Percentiles rank a stretch among this genome's conserved stretches.
Evolutionary conservation across 2,329 filamentous ascomycete genomes (phyloP).

Genomic region (Pseudonectria buxi): DNA sequence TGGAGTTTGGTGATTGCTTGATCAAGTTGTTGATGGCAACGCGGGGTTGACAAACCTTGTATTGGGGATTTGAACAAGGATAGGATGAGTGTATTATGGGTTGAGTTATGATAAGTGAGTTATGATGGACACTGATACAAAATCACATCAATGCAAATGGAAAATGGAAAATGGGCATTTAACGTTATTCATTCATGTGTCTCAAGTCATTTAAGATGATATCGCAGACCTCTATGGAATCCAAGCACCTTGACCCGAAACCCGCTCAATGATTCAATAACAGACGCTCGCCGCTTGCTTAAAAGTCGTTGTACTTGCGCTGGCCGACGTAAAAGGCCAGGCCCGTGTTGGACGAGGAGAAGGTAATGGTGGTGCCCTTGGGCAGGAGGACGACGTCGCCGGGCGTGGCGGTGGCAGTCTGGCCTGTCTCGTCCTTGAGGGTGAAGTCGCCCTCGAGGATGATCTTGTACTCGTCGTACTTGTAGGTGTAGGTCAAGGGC

Average conservation of each 20-base stretch:
- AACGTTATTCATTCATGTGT: constrained; percentile 8
- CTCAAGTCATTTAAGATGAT: constrained; percentile 4
- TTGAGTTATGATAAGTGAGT: no score
- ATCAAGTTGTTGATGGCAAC: no score
- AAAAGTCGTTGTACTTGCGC: constrained; percentile 28
- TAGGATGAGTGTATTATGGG: no score
- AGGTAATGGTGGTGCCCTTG: constrained; percentile 59
- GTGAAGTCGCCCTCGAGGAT: constrained; percentile 62
- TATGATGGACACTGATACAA: no score
- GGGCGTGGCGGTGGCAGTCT: constrained; percentile 49
- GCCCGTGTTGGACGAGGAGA: constrained; percentile 54
- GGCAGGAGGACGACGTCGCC: constrained; percentile 67
- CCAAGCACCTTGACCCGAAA: no score
- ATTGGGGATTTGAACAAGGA: no score
- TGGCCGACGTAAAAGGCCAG: constrained; percentile 51
- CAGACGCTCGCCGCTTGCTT: not conserved
- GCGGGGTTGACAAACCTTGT: no score
- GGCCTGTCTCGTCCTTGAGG: constrained; percentile 56
- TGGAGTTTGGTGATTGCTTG: no score
- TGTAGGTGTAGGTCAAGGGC: constrained; percentile 61
- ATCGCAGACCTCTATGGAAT: no score
- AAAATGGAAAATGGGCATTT: no score
- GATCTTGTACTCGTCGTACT: constrained; percentile 69
- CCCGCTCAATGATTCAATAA: not conserved
- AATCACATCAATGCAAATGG: no score